These are phyloP conservation scores for Cucurbita moschata DNA, from an alignment of 306 rosid species.

Conservation along the genomic window DNA sequence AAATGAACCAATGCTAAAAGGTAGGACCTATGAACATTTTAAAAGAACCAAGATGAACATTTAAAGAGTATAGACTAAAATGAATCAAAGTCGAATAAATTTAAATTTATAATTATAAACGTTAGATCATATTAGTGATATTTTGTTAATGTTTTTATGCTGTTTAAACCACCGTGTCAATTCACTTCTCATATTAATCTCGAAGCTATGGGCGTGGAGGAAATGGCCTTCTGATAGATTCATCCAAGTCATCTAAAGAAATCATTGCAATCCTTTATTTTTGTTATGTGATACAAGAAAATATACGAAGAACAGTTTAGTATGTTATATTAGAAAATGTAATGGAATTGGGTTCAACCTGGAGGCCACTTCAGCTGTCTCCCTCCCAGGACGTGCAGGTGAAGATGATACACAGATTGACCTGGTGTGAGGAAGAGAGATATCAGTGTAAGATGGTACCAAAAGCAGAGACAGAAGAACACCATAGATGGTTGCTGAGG, in stretches of 20 bases:
- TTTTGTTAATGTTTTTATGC: neutral
- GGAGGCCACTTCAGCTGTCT: slow-evolving; percentile 85
- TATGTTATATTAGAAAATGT: neutral
- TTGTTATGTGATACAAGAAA: neutral
- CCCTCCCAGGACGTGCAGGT: slow-evolving; percentile 83
- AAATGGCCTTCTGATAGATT: neutral
- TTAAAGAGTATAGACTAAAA: too few species aligned
- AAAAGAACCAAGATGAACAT: too few species aligned
- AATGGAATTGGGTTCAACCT: slow-evolving; percentile 25
- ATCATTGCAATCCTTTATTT: neutral
- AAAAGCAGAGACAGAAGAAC: neutral
- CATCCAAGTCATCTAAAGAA: neutral
- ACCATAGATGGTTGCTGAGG: neutral
- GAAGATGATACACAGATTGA: slow-evolving; percentile 87
- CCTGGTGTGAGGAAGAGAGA: slow-evolving; percentile 26
- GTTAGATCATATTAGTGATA: neutral
- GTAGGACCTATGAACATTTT: too few species aligned
- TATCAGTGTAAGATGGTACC: neutral
- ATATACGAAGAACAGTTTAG: neutral
- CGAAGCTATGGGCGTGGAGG: too few species aligned
- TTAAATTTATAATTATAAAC: too few species aligned
- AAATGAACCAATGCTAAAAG: too few species aligned
- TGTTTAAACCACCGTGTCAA: too few species aligned
- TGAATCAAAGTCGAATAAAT: too few species aligned
- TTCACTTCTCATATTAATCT: too few species aligned